Base-by-base conservation (phyloP, 1,284 basidiomycete species). In the Ceratobasidium sp. region DNA sequence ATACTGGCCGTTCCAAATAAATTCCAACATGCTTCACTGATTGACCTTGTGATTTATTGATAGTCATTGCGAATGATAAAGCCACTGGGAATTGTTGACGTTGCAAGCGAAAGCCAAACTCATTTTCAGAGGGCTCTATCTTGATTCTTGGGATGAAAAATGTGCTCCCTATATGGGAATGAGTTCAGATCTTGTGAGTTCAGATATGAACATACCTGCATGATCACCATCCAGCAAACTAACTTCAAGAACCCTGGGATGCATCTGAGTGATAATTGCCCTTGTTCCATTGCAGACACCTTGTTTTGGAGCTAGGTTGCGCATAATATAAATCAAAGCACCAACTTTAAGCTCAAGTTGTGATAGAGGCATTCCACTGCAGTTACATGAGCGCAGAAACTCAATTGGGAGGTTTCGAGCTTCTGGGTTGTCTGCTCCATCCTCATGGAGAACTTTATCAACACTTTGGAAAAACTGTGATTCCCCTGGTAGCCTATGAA, bases 41-140 rank as follows among this genome's bases (percentile, higher is more conserved):
- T 69, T 82, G 81, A 0, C 82, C 81, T 73, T 83, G 81, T 0
- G 78, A 36, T 62, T 81, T 82, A 71, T 82, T 82, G 69, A 82
- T 80, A 3, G 76, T 78, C 66, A 82, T 77, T 11, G 78, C 76
- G 75, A 81, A 82, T 3, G 80, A 79, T 0, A 81, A 74, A 0
- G 73, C 71, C 0, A 81, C 71, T 8, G 80, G 80, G 73, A 81
- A 81, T 71, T 82, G 80, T 1, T 69, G 70, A 5, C 77, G 73
- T 11, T 49, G 49, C 8, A 80, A 71, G 5, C 58, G 53, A 62
- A 77, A 78, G 1, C 70, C 69, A 53, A 76, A 74, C 49, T 70
- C 76, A 7, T 53, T 67, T 5, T 71, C 67, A 44, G 76, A 73
- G 8, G 72, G 41, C 0, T 67, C 72, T 0, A 79, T 69, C 0